These are phyloP conservation scores for Hypoxylon sp. DNA, from an alignment of 2,329 filamentous ascomycete species.

Conservation along the genomic window DNA sequence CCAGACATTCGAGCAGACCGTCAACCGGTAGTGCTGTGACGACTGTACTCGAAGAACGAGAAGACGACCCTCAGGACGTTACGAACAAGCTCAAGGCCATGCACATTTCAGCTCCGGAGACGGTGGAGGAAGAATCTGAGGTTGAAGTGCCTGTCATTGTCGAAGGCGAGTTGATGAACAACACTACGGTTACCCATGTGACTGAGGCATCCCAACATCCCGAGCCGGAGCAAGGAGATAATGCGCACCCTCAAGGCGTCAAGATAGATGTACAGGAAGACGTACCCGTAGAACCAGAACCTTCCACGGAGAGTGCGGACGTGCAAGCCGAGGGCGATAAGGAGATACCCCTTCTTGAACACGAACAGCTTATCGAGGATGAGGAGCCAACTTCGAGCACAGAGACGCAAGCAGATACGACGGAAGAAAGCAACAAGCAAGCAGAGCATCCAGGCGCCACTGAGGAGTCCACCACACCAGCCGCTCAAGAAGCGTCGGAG, in stretches of 20 bases:
- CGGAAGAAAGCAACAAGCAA: conserved; percentile 17
- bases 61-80: conserved; percentile 74
- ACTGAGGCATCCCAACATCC: conserved; percentile 41
- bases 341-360: conserved; percentile 44
- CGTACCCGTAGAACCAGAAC: conserved; percentile 42
- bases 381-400: conserved; percentile 47
- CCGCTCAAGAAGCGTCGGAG: conserved; percentile 26
- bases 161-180: conserved; percentile 55
- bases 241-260: conserved; percentile 35
- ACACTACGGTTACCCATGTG: conserved; percentile 36
- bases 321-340: conserved; percentile 41
- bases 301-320: conserved; percentile 35
- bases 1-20: conserved; percentile 85
- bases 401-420: conserved; percentile 46
- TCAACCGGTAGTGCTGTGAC: conserved; percentile 84
- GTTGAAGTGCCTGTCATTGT: conserved; percentile 59
- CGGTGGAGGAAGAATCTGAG: conserved; percentile 69
- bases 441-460: conserved; percentile 1
- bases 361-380: conserved; percentile 48
- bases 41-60: conserved; percentile 86
- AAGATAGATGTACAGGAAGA: conserved; percentile 46
- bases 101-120: conserved; percentile 67
- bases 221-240: conserved; percentile 36
- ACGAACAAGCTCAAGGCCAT: conserved; percentile 63
- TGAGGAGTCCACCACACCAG: conserved; percentile 20